Evolutionary conservation across 441 rosid species (phyloP), one percentile per base, ranked within the genome.

Genomic region (Brassica hybrid): DNA sequence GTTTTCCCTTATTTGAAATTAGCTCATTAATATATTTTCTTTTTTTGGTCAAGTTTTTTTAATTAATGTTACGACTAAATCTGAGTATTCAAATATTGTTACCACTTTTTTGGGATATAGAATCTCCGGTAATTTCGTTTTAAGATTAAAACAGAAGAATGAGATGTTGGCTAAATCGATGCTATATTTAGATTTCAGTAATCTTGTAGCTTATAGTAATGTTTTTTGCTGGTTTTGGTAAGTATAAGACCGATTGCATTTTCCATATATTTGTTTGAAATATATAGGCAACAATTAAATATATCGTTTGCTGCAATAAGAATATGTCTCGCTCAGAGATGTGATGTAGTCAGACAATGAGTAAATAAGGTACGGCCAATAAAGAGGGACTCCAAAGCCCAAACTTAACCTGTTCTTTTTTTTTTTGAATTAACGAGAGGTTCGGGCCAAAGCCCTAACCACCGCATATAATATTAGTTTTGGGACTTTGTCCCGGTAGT

Each of bases 41-140:
- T 30, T 6, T 61, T 62, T 14, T 30, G 3, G 66, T 62, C 13
- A 30, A 62, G n/a, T 50, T 56, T 56, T 36, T 61, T 56, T 56
- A 76, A 12, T 66, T 66, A 36, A 66, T 48, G 63, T 72, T 23
- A 45, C 58, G 68, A 38, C 77, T 59, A 66, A 78, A 72, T 72
- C 12, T 66, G 23, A 66, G 81, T 50, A 78, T 66, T 59, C 77
- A 72, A 78, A 34, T 66, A 78, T 32, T 48, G 69, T 78, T 78
- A 77, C 81, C 73, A 60, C 58, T 11, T 32, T 59, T 66, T 7
- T 16, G 65, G 76, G 76, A 30, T 65, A 58, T 65, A 65, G 25
- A 66, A 71, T 76, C 72, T 76, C 67, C 80, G 25, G 27, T 38
- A 25, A 70, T 76, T 17, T 63, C 34, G 80, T 69, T 38, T 17